Conservation (phyloP, 2,329 filamentous ascomycete species). For the Beauveria rudraprayagi region DNA sequence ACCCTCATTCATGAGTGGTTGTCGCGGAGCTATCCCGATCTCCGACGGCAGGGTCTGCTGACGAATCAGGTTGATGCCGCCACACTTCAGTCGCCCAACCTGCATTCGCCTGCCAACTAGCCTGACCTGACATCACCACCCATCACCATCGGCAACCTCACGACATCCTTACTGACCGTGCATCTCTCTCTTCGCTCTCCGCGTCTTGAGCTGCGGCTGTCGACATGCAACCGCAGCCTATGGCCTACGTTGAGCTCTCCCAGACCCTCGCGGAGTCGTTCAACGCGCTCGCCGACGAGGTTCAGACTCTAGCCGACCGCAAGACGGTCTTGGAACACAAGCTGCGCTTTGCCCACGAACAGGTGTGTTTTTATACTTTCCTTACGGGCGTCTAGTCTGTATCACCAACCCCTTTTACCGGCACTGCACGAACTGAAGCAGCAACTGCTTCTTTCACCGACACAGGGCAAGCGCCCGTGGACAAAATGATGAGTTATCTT, state of each 20-base stretch:
- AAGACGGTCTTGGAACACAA: conserved; percentile 61
- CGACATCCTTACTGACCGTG: not conserved
- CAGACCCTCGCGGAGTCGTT: conserved; percentile 57
- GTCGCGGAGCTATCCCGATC: conserved; percentile 12
- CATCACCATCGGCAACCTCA: not conserved
- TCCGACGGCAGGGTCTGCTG: conserved; percentile 9
- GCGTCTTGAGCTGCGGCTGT: not conserved
- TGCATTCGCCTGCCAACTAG: not conserved
- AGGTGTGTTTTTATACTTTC: conserved; percentile 38
- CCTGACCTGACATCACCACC: conserved; percentile 4
- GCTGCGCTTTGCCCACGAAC: conserved; percentile 57
- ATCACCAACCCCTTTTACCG: not conserved
- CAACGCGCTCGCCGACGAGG: conserved; percentile 55
- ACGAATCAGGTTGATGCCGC: conserved; percentile 9
- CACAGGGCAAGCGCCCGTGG: conserved; percentile 8
- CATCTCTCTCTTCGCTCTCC: not conserved
- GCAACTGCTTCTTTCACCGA: conserved; percentile 10
- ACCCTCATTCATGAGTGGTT: conserved; percentile 1
- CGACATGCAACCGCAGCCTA: conserved; percentile 18
- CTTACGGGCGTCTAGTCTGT: not conserved
- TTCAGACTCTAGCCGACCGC: conserved; percentile 53
- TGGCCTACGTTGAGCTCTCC: conserved; percentile 34
- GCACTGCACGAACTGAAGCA: not conserved
- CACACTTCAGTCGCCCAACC: not conserved
- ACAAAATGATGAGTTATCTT: conserved; percentile 41